phyloP scores from a whole-genome alignment of 495 filamentous ascomycete genomes.

The Monascus purpureus region DNA sequence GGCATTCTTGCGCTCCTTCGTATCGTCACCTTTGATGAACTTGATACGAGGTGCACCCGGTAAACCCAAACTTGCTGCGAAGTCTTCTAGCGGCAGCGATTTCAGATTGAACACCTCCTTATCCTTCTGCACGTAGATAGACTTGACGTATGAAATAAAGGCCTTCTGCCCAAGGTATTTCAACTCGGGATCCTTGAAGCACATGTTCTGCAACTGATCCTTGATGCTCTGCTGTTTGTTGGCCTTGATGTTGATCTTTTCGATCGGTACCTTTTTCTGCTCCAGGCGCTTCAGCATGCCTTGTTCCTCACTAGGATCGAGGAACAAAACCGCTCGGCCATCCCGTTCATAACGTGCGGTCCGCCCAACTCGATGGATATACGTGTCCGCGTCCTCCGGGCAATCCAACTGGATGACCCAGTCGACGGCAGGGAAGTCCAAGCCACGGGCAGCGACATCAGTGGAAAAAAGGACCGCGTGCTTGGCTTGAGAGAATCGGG shows the following conservation, averaged over 20 bases:
- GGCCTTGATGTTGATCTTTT: constrained; percentile 67
- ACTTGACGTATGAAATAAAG: constrained; percentile 76
- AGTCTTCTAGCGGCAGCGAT: constrained; percentile 70
- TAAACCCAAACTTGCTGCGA: constrained; percentile 69
- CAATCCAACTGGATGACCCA: constrained; percentile 96
- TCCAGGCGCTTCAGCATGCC: constrained; percentile 72
- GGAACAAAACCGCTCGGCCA: constrained; percentile 78
- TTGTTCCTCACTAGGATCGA: constrained; percentile 81
- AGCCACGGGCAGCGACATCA: constrained; percentile 81
- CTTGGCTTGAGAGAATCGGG: constrained; percentile 62
- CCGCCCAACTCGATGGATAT: constrained; percentile 91
- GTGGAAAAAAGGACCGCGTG: constrained; percentile 85
- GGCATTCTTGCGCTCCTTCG: constrained; percentile 78
- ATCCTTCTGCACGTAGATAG: constrained; percentile 78
- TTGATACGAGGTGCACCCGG: constrained; percentile 84
- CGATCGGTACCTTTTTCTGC: constrained; percentile 76
- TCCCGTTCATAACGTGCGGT: constrained; percentile 87
- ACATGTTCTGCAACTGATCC: constrained; percentile 76
- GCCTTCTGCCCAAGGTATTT: constrained; percentile 96
- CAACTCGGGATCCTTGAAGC: constrained; percentile 85
- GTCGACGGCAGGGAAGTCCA: constrained; percentile 94
- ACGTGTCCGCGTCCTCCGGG: constrained; percentile 92
- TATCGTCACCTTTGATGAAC: constrained; percentile 76
- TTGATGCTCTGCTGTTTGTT: constrained; percentile 83
- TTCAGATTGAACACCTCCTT: constrained; percentile 81